Evolutionary conservation across 371 early-diverging fungal genomes (phyloP).

Genomic region (Sporodiniella umbellata): DNA sequence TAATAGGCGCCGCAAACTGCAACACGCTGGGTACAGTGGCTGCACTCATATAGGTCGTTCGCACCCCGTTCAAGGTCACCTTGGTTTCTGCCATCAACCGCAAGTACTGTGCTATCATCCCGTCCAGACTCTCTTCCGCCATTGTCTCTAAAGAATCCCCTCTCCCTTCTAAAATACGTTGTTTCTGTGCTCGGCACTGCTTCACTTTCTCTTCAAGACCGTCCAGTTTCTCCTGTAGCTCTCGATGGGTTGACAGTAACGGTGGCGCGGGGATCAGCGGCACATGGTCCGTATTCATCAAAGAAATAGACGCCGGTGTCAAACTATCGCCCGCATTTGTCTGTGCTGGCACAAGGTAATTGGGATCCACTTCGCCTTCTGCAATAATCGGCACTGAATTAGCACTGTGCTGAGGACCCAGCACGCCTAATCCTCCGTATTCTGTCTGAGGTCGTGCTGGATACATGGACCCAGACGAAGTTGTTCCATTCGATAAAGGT

Average conservation of each 20-base stretch:
- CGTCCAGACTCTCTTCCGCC: conserved; percentile 33
- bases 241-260: conserved; percentile 44
- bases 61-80: conserved; percentile 50
- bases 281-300: conserved; percentile 28
- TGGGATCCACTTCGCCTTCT: conserved; percentile 41
- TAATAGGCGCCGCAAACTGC: conserved; percentile 62
- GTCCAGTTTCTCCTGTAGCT: conserved; percentile 31
- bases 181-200: conserved; percentile 5
- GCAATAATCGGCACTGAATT: conserved; percentile 13
- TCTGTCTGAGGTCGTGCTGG: no score
- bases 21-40: conserved; percentile 58
- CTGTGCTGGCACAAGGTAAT: conserved; percentile 45
- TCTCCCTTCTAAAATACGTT: neutral
- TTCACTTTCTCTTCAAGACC: conserved; percentile 13
- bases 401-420: no score
- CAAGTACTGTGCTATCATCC: conserved; percentile 39
- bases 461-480: no score
- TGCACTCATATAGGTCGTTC: conserved; percentile 55
- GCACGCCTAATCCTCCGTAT: no score
- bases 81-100: conserved; percentile 41
- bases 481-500: no score
- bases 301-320: conserved; percentile 22
- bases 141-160: conserved; percentile 3
- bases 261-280: conserved; percentile 53
- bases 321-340: conserved; percentile 42